Base-by-base conservation (phyloP, 108 stramenopile species). In the Pseudonitzschia multiseries region DNA sequence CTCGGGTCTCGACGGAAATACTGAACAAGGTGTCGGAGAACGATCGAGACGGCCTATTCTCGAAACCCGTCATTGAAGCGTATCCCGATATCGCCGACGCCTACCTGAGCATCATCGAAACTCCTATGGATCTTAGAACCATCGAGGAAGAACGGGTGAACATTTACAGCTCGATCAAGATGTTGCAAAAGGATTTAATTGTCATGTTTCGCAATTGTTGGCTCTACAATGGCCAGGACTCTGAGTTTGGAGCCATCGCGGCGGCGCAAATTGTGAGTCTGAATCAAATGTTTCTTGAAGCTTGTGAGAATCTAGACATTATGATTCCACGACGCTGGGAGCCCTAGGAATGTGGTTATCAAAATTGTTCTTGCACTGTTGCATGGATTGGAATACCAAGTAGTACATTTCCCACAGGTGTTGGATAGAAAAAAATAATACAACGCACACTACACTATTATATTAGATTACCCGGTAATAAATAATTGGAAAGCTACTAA, bases 101-200 rank as follows among this genome's bases (percentile, higher is more conserved):
- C 10, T 94, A 94, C 57, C 31, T 78, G 24, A 68, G 53, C 27
- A 54, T 67, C 15, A 70, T 94, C 15, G 43, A 77, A 28, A 32
- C 68, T 0, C 93, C 93, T 4, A 90, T 94, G 91, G 90, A 91
- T 64, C 87, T 94, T 54, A 79, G 87, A 60, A 92, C 93, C 13
- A 94, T 94, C 20, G 81, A 77, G 59, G 85, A 89, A 69, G 88
- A 90, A 21, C 79, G 79, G 6, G 44, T 94, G 26, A 78, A 76
- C 52, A 18, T 22, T 10, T 94, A 92, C 62, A 22, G 71, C 41
- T 41, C 68, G 62, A 92, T 92, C 18, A 31, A 67, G 13, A 87
- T 92, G 62, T 69, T 94, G 26, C 89, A 91, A 68, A 60, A 88
- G 0, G 91, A 94, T 69, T 73, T 94, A 0, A 83, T 88, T 20